Conservation (phyloP, 805 yeast species). For the Candida wancherniae region DNA sequence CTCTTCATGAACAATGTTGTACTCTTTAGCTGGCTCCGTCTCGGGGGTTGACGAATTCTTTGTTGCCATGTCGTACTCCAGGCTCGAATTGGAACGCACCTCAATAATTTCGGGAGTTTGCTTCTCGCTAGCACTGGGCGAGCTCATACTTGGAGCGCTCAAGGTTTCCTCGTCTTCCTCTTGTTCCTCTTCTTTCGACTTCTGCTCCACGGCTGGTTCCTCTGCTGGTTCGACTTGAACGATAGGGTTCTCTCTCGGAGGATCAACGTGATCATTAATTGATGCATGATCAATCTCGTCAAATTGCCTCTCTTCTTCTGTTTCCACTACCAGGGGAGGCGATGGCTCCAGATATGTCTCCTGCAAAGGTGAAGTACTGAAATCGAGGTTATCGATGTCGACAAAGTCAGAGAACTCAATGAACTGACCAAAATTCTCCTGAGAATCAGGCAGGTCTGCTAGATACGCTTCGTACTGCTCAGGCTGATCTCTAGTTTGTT, state of each 20-base stretch:
- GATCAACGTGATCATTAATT: not conserved
- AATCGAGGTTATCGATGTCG: conserved; percentile 35
- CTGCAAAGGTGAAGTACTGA: conserved; percentile 12
- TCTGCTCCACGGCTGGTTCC: too few species aligned
- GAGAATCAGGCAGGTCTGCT: conserved; percentile 5
- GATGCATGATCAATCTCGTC: too few species aligned
- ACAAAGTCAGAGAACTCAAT: conserved; percentile 39
- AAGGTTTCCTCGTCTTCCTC: too few species aligned
- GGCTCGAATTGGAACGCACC: conserved; percentile 1
- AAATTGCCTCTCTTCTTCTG: too few species aligned
- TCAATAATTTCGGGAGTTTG: not conserved
- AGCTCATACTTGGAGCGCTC: too few species aligned
- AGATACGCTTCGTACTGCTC: too few species aligned
- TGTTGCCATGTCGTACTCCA: conserved; percentile 4
- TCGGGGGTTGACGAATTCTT: too few species aligned
- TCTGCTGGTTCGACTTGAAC: not conserved
- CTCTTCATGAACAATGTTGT: too few species aligned
- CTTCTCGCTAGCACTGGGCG: too few species aligned
- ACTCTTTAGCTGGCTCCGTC: too few species aligned
- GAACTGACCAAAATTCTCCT: conserved; percentile 24
- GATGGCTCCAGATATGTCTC: conserved; percentile 1
- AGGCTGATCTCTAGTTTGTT: not conserved
- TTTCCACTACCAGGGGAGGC: conserved; percentile 3
- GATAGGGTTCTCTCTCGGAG: not conserved
- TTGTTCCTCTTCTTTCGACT: not conserved